Evolutionary conservation across 352 stramenopile genomes (phyloP), one percentile per base, ranked within the genome.

Genomic region (Plasmopara viticola): DNA sequence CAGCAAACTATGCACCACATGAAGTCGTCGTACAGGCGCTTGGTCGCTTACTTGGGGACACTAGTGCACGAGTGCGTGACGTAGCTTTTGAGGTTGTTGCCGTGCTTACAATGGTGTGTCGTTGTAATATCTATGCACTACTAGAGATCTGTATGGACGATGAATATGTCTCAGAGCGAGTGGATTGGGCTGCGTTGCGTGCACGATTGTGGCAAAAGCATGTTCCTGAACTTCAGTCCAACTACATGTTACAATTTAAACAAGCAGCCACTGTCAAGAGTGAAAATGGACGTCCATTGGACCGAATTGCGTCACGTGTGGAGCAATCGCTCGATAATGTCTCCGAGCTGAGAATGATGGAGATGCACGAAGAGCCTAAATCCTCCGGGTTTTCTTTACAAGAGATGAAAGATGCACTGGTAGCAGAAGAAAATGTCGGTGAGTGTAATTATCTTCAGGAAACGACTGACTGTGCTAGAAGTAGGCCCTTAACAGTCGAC

Each of bases 91-190:
- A 91, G 47, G 39, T 67, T 7, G 65, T 62, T 0, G 72, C 64
- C 10, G 68, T 79, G 8, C 44, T 84, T 3, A 48, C 53, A 13
- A 51, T 30, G 5, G 53, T 74, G 9, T 71, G 70, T 6, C 17
- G 44, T 5, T 58, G 52, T 31, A 75, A 87, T 31, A 57, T 90
- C 14, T 68, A 64, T 12, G 58, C 68, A 5, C 37, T 84, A 10
- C 41, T 87, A 0, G 74, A 84, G 42, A 48, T 51, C 0, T 56
- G 62, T 18, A 46, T 85, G 6, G 76, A 87, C 15, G 72, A 87
- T 20, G 75, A 86, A 15, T 81, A 67, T 40, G 63, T 72, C 14
- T 33, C 73, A 9, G 67, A 84, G 14, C 70, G 70, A 35, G 58
- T 84, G 15, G 75, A 86, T 55, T 65, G 79, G 42, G 72, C 76